Percentiles rank a stretch among this genome's conserved stretches.
Evolutionary conservation across 805 yeast species (phyloP).

Genomic region (Wickerhamiella kurtzmanii): DNA sequence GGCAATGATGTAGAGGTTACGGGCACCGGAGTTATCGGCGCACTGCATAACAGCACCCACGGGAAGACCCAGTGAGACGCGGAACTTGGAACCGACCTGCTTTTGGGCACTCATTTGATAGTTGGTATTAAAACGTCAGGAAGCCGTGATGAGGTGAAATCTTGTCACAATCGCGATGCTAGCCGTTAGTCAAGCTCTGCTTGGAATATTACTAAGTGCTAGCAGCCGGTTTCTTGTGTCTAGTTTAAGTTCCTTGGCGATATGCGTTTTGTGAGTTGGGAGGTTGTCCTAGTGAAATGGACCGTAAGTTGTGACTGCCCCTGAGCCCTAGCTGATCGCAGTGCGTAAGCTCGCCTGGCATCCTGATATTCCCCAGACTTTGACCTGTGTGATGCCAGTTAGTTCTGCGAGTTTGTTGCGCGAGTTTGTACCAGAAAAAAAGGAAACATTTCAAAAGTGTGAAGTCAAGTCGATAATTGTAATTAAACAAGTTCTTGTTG

Average conservation of each 20-base stretch:
- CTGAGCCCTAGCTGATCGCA: not conserved
- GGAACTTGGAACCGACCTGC: constrained; percentile 75
- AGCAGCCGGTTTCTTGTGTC: too few relatives aligned
- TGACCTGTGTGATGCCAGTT: too few relatives aligned
- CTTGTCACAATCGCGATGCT: not conserved
- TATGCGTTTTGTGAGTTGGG: not conserved
- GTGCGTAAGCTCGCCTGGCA: too few relatives aligned
- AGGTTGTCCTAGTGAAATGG: not conserved
- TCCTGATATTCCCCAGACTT: too few relatives aligned
- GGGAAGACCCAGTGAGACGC: constrained; percentile 99
- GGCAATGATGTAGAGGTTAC: constrained; percentile 96
- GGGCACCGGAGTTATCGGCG: constrained; percentile 99
- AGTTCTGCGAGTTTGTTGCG: too few relatives aligned
- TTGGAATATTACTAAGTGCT: too few relatives aligned
- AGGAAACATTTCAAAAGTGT: too few relatives aligned
- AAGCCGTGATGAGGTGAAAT: not conserved
- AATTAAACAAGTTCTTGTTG: too few relatives aligned
- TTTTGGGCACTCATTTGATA: constrained; percentile 19
- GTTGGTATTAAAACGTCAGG: constrained; percentile 1
- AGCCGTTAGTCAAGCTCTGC: not conserved
- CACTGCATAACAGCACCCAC: constrained; percentile 99
- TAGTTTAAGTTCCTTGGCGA: not conserved
- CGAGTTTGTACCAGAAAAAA: too few relatives aligned
- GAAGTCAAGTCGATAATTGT: too few relatives aligned
- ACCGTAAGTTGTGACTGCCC: not conserved